Evolutionary conservation across 179 eudicot species (phyloP).

Genomic region (Silene coronaria): DNA sequence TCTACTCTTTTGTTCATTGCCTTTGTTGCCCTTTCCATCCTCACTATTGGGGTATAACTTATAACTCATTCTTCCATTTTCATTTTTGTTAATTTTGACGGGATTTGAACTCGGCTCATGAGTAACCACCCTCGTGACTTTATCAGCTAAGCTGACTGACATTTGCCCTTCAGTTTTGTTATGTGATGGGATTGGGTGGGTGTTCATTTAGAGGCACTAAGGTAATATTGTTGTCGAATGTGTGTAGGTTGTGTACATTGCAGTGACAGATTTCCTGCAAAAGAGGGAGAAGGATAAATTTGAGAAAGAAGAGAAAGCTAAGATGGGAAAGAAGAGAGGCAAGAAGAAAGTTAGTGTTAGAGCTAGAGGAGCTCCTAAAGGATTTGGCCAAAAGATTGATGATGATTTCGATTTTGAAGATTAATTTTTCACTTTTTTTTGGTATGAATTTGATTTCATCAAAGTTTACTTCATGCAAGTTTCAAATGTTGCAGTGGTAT

Average conservation of each 20-base stretch:
- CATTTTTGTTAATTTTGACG: not conserved
- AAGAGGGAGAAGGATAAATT: slow-evolving; percentile 80
- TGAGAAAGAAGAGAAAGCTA: slow-evolving; percentile 70
- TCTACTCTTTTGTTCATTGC: slow-evolving; percentile 65
- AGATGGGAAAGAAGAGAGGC: slow-evolving; percentile 48
- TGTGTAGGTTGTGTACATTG: slow-evolving; percentile 68
- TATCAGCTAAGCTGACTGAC: too few relatives aligned
- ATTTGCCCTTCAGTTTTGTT: too few relatives aligned
- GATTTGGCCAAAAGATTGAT: slow-evolving; percentile 73
- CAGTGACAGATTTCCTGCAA: slow-evolving; percentile 78
- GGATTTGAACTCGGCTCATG: too few relatives aligned
- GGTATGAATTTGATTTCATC: not conserved
- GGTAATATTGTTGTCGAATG: too few relatives aligned
- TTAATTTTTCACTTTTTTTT: not conserved
- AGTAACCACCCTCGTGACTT: too few relatives aligned
- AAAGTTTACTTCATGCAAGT: not conserved
- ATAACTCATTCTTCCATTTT: not conserved
- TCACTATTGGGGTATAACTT: slow-evolving; percentile 71
- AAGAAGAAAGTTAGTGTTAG: slow-evolving; percentile 50
- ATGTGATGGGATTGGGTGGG: too few relatives aligned
- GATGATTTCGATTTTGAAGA: slow-evolving; percentile 36
- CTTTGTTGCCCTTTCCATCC: slow-evolving; percentile 60
- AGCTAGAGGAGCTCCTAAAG: slow-evolving; percentile 71
- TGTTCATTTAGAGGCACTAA: too few relatives aligned
- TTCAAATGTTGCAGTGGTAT: not conserved